phyloP scores from a whole-genome alignment of 202 grass and related monocot species.

The Alloteropsis angusta region DNA sequence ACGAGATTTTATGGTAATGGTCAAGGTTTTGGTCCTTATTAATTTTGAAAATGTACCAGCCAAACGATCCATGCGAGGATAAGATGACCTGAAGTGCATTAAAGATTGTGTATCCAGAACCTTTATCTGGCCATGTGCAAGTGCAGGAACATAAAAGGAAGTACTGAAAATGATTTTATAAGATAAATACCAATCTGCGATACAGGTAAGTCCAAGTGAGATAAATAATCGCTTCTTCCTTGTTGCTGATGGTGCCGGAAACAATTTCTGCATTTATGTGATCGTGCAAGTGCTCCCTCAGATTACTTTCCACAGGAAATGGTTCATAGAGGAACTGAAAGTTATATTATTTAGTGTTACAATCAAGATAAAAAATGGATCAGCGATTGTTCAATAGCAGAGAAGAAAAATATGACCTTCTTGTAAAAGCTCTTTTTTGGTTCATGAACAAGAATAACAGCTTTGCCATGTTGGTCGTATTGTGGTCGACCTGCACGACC shows the following conservation, averaged over 20 bases:
- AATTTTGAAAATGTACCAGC: not conserved
- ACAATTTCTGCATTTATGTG: constrained; percentile 98
- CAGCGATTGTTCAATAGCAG: not conserved
- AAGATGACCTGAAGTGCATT: not conserved
- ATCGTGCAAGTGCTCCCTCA: constrained; percentile 85
- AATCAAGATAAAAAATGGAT: constrained; percentile 27
- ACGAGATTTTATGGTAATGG: not conserved
- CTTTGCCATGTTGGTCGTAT: constrained; percentile 98
- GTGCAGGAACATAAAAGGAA: constrained; percentile 7
- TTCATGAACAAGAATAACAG: constrained; percentile 99
- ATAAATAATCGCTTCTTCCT: constrained; percentile 95
- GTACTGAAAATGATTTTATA: constrained; percentile 12
- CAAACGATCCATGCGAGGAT: not conserved
- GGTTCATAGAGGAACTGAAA: constrained; percentile 96
- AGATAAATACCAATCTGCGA: constrained; percentile 75
- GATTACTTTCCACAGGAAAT: constrained; percentile 96
- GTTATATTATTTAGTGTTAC: constrained; percentile 26
- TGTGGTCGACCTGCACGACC: constrained; percentile 91
- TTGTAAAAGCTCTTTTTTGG: constrained; percentile 99
- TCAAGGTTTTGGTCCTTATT: not conserved
- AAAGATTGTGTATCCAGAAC: not conserved
- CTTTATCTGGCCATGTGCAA: not conserved
- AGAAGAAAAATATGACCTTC: constrained; percentile 51
- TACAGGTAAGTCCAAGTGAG: constrained; percentile 94
- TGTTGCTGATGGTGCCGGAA: constrained; percentile 80